Evolutionary conservation across 2,329 filamentous ascomycete species (phyloP).

Genomic region (Dactylellina haptotyla): DNA sequence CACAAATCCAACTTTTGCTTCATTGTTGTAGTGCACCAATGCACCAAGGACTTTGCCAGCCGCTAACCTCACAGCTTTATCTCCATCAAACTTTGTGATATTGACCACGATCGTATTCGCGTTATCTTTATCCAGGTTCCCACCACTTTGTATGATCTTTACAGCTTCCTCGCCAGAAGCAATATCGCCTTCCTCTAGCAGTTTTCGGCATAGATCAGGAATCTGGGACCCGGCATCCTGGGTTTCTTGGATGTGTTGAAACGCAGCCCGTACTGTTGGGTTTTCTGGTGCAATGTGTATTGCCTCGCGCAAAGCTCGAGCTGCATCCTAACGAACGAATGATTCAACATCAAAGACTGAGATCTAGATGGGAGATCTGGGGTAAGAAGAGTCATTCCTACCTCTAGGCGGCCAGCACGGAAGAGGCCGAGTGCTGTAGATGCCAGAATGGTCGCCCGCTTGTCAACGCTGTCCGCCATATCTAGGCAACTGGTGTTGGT

Average conservation of each 20-base stretch:
- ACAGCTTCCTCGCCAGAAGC: slow-evolving; percentile 55
- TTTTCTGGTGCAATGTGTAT: slow-evolving; percentile 57
- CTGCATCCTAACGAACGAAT: slow-evolving; percentile 55
- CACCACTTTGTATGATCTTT: slow-evolving; percentile 53
- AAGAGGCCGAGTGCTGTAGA: slow-evolving; percentile 57
- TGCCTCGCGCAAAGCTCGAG: slow-evolving; percentile 57
- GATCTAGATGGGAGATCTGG: not conserved
- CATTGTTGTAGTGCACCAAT: slow-evolving; percentile 51
- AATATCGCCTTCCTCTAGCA: slow-evolving; percentile 53
- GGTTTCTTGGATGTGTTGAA: slow-evolving; percentile 56
- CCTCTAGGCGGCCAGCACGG: slow-evolving; percentile 54
- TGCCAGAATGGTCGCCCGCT: slow-evolving; percentile 55
- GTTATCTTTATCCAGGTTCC: slow-evolving; percentile 23
- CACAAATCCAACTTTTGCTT: slow-evolving; percentile 53
- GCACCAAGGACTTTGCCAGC: slow-evolving; percentile 55
- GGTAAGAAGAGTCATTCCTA: slow-evolving; percentile 24
- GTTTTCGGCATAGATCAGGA: slow-evolving; percentile 55
- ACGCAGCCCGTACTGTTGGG: slow-evolving; percentile 55
- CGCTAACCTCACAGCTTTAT: slow-evolving; percentile 9
- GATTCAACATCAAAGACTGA: not conserved
- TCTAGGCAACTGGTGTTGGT: not conserved
- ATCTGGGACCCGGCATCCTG: slow-evolving; percentile 54
- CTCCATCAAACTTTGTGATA: slow-evolving; percentile 31
- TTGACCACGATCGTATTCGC: slow-evolving; percentile 34
- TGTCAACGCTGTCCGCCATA: slow-evolving; percentile 42